phyloP scores from a whole-genome alignment of 148 eudicot genomes.

The Persicaria maculosa region DNA sequence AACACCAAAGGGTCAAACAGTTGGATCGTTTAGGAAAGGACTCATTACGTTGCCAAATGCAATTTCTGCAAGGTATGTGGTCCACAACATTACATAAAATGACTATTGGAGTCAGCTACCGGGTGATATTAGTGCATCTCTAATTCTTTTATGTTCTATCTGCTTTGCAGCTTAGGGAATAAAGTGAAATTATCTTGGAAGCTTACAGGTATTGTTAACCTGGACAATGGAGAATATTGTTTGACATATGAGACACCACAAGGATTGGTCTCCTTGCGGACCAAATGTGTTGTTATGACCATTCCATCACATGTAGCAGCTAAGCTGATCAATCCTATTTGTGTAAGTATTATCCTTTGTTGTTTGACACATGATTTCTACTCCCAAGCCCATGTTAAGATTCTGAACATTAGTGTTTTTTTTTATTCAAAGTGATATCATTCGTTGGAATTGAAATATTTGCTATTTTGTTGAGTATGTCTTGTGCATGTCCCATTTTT shows the following conservation, averaged over 20 bases:
- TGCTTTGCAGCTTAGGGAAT: slow-evolving; percentile 49
- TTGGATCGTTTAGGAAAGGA: slow-evolving; percentile 82
- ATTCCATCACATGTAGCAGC: slow-evolving; percentile 70
- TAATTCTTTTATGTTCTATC: background rate
- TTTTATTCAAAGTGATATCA: background rate
- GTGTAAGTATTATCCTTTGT: slow-evolving; percentile 33
- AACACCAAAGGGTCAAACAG: slow-evolving; percentile 81
- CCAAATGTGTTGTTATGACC: slow-evolving; percentile 67
- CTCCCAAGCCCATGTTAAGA: no score
- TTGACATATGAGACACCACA: slow-evolving; percentile 71
- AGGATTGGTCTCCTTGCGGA: slow-evolving; percentile 47
- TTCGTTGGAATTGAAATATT: background rate
- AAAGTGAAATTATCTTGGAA: slow-evolving; percentile 77
- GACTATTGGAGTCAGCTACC: background rate
- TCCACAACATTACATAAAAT: background rate
- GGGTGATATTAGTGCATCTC: background rate
- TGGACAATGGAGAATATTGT: slow-evolving; percentile 43
- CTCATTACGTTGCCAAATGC: slow-evolving; percentile 68
- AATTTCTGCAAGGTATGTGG: slow-evolving; percentile 51
- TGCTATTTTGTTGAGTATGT: background rate
- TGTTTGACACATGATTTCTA: no score
- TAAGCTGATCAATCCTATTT: slow-evolving; percentile 57
- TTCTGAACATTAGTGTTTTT: background rate
- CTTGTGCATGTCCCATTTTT: no score
- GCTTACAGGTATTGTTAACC: slow-evolving; percentile 42